Conservation (phyloP, 1,284 basidiomycete species). For the Sporisorium exsertum region DNA sequence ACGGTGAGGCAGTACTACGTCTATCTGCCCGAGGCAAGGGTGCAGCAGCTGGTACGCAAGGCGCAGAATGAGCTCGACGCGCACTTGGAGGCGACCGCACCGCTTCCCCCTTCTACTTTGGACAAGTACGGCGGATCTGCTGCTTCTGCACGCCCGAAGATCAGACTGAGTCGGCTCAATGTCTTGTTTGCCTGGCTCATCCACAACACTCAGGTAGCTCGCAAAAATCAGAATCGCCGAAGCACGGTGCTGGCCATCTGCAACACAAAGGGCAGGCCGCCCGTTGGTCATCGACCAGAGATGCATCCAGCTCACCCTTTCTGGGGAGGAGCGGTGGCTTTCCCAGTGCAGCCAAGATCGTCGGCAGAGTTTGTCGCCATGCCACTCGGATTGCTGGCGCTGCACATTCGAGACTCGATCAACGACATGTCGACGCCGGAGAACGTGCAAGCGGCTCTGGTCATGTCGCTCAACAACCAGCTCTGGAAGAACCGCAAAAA, state of each 20-base stretch:
- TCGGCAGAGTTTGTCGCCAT: not conserved
- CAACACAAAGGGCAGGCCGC: not conserved
- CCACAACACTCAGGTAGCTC: not conserved
- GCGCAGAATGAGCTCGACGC: not conserved
- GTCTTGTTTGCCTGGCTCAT: not conserved
- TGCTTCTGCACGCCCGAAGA: not conserved
- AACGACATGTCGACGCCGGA: not conserved
- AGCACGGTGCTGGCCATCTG: not conserved
- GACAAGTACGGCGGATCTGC: not conserved
- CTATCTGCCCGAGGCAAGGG: not conserved
- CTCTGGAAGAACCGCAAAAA: conserved; percentile 4
- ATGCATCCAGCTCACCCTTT: not conserved
- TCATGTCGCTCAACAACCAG: conserved; percentile 3
- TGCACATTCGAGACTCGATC: not conserved
- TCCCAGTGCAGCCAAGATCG: not conserved
- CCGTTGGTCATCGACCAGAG: not conserved
- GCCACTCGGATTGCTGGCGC: not conserved
- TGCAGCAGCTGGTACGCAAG: not conserved
- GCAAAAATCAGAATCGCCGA: not conserved
- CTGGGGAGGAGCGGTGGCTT: not conserved
- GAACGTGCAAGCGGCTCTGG: not conserved
- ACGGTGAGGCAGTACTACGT: not conserved
- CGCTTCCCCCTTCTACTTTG: not conserved
- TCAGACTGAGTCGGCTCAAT: not conserved
- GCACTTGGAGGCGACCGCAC: not conserved